These are phyloP conservation scores for Xylariaceae sp. DNA, from an alignment of 2,329 filamentous ascomycete genomes.

Conservation along the genomic window DNA sequence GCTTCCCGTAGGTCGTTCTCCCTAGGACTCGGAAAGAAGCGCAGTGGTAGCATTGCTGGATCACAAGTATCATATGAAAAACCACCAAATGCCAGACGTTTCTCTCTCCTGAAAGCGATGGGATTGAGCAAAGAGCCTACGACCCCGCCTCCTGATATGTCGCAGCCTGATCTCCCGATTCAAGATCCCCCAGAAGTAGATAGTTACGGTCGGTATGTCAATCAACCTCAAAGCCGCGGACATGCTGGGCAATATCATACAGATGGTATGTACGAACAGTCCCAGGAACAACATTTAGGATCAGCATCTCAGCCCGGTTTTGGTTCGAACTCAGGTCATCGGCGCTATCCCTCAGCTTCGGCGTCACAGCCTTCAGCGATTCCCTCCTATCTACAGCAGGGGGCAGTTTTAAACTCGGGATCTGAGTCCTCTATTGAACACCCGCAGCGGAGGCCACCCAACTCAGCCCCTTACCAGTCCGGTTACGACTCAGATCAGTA, in stretches of 20 bases:
- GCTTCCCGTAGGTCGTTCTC: conserved; percentile 72
- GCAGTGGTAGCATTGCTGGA: conserved; percentile 68
- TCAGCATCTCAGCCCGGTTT: conserved; percentile 27
- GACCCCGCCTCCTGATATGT: conserved; percentile 52
- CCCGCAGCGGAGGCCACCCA: conserved; percentile 48
- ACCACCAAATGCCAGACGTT: conserved; percentile 60
- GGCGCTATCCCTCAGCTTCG: conserved; percentile 50
- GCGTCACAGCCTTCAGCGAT: conserved; percentile 51
- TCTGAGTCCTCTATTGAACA: conserved; percentile 62
- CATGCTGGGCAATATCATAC: conserved; percentile 41
- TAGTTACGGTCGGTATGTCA: conserved; percentile 46
- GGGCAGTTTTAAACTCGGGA: conserved; percentile 54
- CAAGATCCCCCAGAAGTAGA: conserved; percentile 53
- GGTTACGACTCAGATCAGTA: conserved; percentile 52
- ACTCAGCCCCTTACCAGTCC: conserved; percentile 51
- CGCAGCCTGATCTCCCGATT: conserved; percentile 60
- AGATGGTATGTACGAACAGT: conserved; percentile 48
- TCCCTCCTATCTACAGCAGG: conserved; percentile 55
- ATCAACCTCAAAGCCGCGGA: conserved; percentile 31
- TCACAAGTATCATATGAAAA: conserved; percentile 64
- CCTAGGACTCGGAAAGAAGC: conserved; percentile 71
- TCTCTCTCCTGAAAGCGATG: conserved; percentile 74
- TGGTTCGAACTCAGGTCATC: conserved; percentile 46
- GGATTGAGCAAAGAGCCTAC: conserved; percentile 62
- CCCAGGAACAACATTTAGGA: conserved; percentile 41